These are phyloP conservation scores for Candida saitoana DNA, from an alignment of 805 yeast genomes.

Conservation along the genomic window DNA sequence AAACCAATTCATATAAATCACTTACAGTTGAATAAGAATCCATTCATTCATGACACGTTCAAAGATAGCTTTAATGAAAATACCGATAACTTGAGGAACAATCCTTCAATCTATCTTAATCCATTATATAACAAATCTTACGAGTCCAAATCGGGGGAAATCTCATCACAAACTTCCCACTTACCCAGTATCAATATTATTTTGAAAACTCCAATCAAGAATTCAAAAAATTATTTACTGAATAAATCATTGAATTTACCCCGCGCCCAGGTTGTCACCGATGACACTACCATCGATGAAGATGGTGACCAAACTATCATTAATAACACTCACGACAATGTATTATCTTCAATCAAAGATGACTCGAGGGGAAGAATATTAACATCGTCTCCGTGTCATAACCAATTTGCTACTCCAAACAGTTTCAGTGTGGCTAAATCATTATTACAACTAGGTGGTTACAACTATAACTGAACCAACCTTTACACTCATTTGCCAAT, in stretches of 20 bases:
- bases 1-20: conserved; percentile 2
- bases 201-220: conserved; percentile 41
- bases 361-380: conserved; percentile 18
- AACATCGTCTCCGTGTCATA: conserved; percentile 31
- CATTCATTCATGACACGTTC: conserved; percentile 2
- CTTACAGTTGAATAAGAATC: background rate
- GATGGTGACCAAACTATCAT: conserved; percentile 18
- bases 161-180: conserved; percentile 5
- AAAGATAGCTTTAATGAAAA: background rate
- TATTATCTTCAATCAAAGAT: conserved; percentile 3
- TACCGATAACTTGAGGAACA: background rate
- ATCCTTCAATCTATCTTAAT: conserved; percentile 8
- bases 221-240: conserved; percentile 11
- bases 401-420: conserved; percentile 41
- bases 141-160: background rate
- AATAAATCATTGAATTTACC: conserved; percentile 4
- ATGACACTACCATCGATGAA: conserved; percentile 23
- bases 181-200: conserved; percentile 42
- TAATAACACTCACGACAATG: conserved; percentile 11
- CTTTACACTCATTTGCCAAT: background rate
- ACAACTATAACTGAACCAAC: conserved; percentile 1
- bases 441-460: conserved; percentile 38
- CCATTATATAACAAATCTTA: conserved; percentile 5
- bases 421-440: conserved; percentile 44
- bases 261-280: conserved; percentile 4